Evolutionary conservation across 352 stramenopile genomes (phyloP).

Genomic region (Globisporangium sylvaticum): DNA sequence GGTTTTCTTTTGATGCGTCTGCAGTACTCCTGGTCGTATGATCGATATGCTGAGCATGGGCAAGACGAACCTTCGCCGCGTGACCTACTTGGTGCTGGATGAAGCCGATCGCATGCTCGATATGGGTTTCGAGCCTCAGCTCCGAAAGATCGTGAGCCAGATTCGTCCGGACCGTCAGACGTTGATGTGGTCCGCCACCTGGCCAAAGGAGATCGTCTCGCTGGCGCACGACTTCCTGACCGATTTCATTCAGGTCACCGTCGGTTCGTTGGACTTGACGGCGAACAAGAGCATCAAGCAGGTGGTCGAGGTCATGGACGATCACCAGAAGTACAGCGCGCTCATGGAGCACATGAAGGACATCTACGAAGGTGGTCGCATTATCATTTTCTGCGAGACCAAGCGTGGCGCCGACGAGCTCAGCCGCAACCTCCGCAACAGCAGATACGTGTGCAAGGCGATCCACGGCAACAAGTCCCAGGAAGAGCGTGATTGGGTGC

Average conservation of each 20-base stretch:
- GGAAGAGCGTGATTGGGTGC: conserved; percentile 94
- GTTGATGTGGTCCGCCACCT: conserved; percentile 99
- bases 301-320: conserved; percentile 94
- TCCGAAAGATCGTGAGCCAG: conserved; percentile 95
- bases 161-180: conserved; percentile 98
- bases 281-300: conserved; percentile 99
- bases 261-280: conserved; percentile 94
- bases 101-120: conserved; percentile 97
- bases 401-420: conserved; percentile 98
- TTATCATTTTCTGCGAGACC: conserved; percentile 99
- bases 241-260: conserved; percentile 96
- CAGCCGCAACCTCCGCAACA: conserved; percentile 90
- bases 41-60: conserved; percentile 97
- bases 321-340: conserved; percentile 95
- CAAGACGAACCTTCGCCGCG: conserved; percentile 94
- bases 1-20: background rate
- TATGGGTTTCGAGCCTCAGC: conserved; percentile 94
- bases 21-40: conserved; percentile 94
- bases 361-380: conserved; percentile 89
- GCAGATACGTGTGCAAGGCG: conserved; percentile 93
- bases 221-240: conserved; percentile 97
- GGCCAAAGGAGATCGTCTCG: conserved; percentile 97
- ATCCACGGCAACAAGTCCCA: conserved; percentile 99
- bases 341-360: conserved; percentile 80
- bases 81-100: conserved; percentile 99